These are phyloP conservation scores for Schwanniomyces pseudopolymorphus DNA, from an alignment of 805 yeast genomes.

Conservation along the genomic window DNA sequence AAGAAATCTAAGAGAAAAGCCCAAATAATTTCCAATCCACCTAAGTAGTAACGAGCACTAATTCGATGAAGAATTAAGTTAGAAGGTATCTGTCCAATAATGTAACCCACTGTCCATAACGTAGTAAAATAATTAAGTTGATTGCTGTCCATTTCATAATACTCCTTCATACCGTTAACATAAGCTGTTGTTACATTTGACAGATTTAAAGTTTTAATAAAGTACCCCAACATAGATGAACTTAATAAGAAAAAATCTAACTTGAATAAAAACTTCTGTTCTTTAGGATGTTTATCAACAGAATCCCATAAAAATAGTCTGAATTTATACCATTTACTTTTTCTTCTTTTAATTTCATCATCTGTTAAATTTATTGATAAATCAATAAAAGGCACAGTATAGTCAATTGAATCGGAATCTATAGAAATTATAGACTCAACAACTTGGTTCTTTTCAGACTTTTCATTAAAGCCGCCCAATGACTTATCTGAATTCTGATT, in stretches of 20 bases:
- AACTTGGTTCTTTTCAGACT: too few species aligned
- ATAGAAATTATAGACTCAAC: too few species aligned
- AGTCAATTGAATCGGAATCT: too few species aligned
- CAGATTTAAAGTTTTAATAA: slow-evolving; percentile 45
- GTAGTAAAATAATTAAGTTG: slow-evolving; percentile 47
- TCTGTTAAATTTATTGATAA: slow-evolving; percentile 15
- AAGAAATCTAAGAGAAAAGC: slow-evolving; percentile 30
- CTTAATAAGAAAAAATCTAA: slow-evolving; percentile 49
- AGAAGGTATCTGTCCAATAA: slow-evolving; percentile 52
- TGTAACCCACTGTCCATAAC: slow-evolving; percentile 51
- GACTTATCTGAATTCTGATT: too few species aligned
- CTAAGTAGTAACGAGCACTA: slow-evolving; percentile 36
- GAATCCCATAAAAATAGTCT: slow-evolving; percentile 37
- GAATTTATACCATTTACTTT: slow-evolving; percentile 19
- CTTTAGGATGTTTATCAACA: slow-evolving; percentile 35
- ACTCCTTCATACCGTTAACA: slow-evolving; percentile 48
- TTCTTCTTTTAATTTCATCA: slow-evolving; percentile 21
- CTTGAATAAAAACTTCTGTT: slow-evolving; percentile 31
- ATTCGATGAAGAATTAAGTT: slow-evolving; percentile 34
- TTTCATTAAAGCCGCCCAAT: too few species aligned
- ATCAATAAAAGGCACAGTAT: slow-evolving; percentile 22
- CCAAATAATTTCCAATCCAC: slow-evolving; percentile 35
- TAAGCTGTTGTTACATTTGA: slow-evolving; percentile 45
- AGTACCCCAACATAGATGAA: slow-evolving; percentile 55
- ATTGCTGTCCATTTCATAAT: slow-evolving; percentile 39